phyloP scores from a whole-genome alignment of 2,329 filamentous ascomycete genomes.

The Trichoderma afroharzianum region DNA sequence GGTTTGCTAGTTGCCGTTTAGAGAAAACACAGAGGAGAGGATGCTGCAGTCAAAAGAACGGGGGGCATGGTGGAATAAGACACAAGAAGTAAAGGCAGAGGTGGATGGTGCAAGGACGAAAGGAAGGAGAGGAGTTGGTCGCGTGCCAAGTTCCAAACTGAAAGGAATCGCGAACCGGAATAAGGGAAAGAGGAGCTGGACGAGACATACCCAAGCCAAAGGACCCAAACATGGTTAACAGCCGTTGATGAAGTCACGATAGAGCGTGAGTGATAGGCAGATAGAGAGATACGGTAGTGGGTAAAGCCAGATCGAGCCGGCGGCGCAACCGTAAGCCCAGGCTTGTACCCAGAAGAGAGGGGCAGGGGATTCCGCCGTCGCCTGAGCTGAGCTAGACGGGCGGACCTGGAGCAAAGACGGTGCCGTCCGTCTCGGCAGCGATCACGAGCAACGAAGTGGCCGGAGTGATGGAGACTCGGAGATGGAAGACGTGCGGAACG shows the following conservation, averaged over 20 bases:
- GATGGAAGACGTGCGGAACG: not conserved
- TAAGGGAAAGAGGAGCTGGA: not conserved
- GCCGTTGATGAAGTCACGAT: not conserved
- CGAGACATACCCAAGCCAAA: slow-evolving; percentile 16
- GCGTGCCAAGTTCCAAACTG: not conserved
- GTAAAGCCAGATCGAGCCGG: slow-evolving; percentile 9
- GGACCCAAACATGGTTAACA: slow-evolving; percentile 15
- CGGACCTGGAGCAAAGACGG: slow-evolving; percentile 5
- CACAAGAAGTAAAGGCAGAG: not conserved
- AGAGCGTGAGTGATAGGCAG: not conserved
- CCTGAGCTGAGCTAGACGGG: not conserved
- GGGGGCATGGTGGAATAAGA: not conserved
- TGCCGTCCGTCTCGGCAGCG: not conserved
- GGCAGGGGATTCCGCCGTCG: slow-evolving; percentile 6
- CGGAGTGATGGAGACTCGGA: slow-evolving; percentile 8
- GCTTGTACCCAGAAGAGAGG: not conserved
- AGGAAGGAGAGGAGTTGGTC: not conserved
- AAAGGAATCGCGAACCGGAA: not conserved
- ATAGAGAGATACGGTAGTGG: not conserved
- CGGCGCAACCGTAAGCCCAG: slow-evolving; percentile 3
- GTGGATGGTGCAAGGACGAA: not conserved
- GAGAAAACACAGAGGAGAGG: not conserved
- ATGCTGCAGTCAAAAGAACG: not conserved
- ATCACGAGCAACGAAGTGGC: slow-evolving; percentile 1
- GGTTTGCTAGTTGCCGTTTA: slow-evolving; percentile 20